These are phyloP conservation scores for Viridothelium virens DNA, from an alignment of 495 filamentous ascomycete genomes.

Conservation along the genomic window DNA sequence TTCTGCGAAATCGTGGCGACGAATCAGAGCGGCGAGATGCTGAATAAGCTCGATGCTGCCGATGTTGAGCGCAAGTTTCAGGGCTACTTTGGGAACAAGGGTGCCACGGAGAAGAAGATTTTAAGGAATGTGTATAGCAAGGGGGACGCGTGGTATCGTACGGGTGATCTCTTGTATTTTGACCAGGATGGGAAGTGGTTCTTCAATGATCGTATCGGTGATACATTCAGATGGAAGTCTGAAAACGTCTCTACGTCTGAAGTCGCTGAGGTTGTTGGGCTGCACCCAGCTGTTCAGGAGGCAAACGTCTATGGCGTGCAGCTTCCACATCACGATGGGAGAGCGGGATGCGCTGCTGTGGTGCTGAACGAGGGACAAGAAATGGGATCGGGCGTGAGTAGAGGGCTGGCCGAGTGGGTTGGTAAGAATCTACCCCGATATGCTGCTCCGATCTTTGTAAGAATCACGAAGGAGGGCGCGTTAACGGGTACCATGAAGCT, in stretches of 20 bases:
- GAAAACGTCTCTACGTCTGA: constrained; percentile 79
- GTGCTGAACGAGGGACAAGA: constrained; percentile 15
- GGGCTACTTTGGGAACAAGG: constrained; percentile 59
- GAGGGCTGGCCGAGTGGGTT: constrained; percentile 18
- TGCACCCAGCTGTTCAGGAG: constrained; percentile 58
- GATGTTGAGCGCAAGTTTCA: constrained; percentile 58
- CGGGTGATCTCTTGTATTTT: constrained; percentile 62
- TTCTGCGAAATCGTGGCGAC: constrained; percentile 54
- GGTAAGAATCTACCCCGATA: constrained; percentile 22
- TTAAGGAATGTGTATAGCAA: constrained; percentile 62
- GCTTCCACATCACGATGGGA: constrained; percentile 47
- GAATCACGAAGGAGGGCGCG: constrained; percentile 15
- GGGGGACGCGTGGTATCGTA: constrained; percentile 68
- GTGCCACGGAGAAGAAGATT: constrained; percentile 62
- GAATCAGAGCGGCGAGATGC: constrained; percentile 70
- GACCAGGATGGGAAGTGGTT: constrained; percentile 65
- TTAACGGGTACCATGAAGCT: constrained; percentile 29
- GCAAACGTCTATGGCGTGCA: constrained; percentile 74
- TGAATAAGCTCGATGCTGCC: constrained; percentile 61
- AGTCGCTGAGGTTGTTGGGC: constrained; percentile 59
- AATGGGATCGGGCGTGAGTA: constrained; percentile 11
- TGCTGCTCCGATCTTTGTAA: constrained; percentile 26
- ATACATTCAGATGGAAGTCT: constrained; percentile 78
- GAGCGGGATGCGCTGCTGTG: constrained; percentile 37
- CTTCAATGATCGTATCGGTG: constrained; percentile 67